Evolutionary conservation across 1,284 basidiomycete species (phyloP), one percentile per base, ranked within the genome.

Genomic region (Chalciporus sp.): DNA sequence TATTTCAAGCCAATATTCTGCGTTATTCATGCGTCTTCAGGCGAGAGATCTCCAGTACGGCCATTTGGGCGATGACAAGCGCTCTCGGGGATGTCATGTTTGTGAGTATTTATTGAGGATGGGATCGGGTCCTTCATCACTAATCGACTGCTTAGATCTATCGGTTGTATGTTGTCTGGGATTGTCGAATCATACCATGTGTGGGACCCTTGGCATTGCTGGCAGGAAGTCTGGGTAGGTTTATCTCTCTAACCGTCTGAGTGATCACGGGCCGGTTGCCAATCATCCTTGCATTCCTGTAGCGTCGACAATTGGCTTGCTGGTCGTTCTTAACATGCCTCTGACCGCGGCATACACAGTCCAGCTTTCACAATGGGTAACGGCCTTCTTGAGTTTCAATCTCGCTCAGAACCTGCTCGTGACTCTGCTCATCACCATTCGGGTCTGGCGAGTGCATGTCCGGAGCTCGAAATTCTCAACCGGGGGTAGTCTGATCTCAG

Each of bases 21-120:
- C 23, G 5, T 19, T 42, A 5, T 29, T 33, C 42, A 44, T 8
- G 9, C 10, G 14, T 31, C 29, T 35, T 17, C 17, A 56, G 54
- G 55, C 46, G 53, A 26, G 55, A 56, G 29, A 7, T 56, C 7
- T 37, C 55, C 19, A 56, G 47, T 11, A 46, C 55, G 7, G 47
- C 53, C 2, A 42, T 56, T 23, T 56, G 53, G 53, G 55, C 53
- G 6, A 42, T 56, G 42, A 56, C 47, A 5, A 26, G 47, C 40
- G 46, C 31, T 7, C 31, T 56, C 3, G 55, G 55, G 17, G 55
- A 56, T 42, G n/a, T 56, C 12, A 33, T 56, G 53, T 56, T 56
- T 56, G 52, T 55, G 40, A 54, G 51, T 11, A 7, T 39, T 19
- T 6, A 23, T 17, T 39, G 6, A 17, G 35, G 23, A 23, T 27